Evolutionary conservation across 345 rosid genomes (phyloP).

Genomic region (Lagerstroemia speciosa): DNA sequence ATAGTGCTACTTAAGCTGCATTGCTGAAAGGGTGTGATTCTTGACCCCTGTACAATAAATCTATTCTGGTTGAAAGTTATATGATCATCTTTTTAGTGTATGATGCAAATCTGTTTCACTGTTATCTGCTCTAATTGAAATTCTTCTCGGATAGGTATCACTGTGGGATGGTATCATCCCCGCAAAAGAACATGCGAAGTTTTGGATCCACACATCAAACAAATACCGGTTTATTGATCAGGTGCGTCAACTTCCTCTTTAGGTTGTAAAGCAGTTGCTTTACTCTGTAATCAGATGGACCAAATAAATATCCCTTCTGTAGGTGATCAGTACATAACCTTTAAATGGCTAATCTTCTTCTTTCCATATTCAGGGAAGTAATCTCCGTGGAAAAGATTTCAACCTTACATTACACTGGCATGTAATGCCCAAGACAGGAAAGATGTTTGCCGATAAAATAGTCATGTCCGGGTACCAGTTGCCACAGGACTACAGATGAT

Average conservation of each 20-base stretch:
- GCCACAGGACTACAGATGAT: conserved; percentile 69
- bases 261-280: too few relatives aligned
- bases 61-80: background rate
- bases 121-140: conserved; percentile 1
- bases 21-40: background rate
- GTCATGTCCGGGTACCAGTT: conserved; percentile 66
- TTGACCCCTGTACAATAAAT: background rate
- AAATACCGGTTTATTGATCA: conserved; percentile 95
- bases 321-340: too few relatives aligned
- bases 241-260: conserved; percentile 29
- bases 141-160: conserved; percentile 46
- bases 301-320: too few relatives aligned
- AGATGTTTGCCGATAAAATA: conserved; percentile 72
- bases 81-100: background rate
- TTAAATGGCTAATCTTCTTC: background rate
- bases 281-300: background rate
- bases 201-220: conserved; percentile 64
- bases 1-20: background rate
- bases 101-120: background rate
- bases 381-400: conserved; percentile 74
- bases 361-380: conserved; percentile 48
- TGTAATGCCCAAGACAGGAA: conserved; percentile 93
- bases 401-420: conserved; percentile 94
- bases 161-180: conserved; percentile 96
- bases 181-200: conserved; percentile 67